Conservation (phyloP, 306 rosid species). For the Arachis stenosperma region DNA sequence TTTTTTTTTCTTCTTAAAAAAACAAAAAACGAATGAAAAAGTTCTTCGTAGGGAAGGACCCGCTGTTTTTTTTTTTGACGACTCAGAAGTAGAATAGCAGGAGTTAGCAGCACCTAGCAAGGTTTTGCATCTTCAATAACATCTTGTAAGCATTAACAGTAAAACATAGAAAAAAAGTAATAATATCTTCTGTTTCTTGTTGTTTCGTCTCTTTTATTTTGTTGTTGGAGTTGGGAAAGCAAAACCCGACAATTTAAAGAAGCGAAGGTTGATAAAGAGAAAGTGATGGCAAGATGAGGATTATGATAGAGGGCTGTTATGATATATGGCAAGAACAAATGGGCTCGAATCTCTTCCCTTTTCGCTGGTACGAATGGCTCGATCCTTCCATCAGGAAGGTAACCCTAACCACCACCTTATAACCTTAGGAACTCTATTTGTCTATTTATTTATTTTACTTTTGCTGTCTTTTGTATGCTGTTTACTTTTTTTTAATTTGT, state of each 20-base stretch:
- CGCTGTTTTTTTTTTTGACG: too few relatives aligned
- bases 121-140: too few relatives aligned
- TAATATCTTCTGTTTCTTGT: too few relatives aligned
- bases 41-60: too few relatives aligned
- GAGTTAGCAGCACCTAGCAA: too few relatives aligned
- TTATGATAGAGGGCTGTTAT: conserved; percentile 94
- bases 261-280: background rate
- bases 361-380: conserved; percentile 94
- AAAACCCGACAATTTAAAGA: background rate
- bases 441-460: background rate
- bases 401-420: background rate
- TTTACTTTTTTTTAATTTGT: background rate
- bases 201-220: too few relatives aligned
- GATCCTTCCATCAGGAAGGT: conserved; percentile 96
- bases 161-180: too few relatives aligned
- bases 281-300: conserved; percentile 72
- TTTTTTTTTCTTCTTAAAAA: too few relatives aligned
- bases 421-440: too few relatives aligned
- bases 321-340: conserved; percentile 90
- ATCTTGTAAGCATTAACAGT: too few relatives aligned
- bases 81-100: too few relatives aligned
- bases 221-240: background rate
- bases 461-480: background rate
- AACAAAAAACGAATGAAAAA: too few relatives aligned
- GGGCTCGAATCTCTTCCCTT: conserved; percentile 96